Evolutionary conservation across 1,139 yeast genomes (phyloP), one percentile per base, ranked within the genome.

Genomic region (Sugiyamaella neomexicana): DNA sequence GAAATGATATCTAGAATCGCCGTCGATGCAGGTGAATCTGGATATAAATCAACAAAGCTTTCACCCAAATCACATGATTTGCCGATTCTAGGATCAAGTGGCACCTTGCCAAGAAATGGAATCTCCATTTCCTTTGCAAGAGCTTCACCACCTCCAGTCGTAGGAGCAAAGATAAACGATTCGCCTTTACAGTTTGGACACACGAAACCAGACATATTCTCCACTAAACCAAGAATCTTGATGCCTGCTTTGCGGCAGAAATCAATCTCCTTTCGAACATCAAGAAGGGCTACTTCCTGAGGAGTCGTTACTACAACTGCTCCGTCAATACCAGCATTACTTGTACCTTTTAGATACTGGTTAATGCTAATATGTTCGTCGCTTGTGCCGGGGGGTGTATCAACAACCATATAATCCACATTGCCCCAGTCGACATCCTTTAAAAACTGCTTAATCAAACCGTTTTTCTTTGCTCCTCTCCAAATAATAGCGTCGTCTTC

Each of bases 361-460:
- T 93, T 89, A 25, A 93, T 91, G 7, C 96, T 84, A 46, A 95
- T 77, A 70, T 95, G 99, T 69, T 95, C 99, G 69, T 95, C 99
- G 0, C 97, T 86, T 0, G 99, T 93, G 0, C 99, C 99, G 0
- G 99, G 99, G 0, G 99, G 99, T 0, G 99, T 95, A 65, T 95
- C 99, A 5, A 95, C 88, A 13, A 95, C 80, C 63, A 95, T 75
- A 66, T 89, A 93, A 71, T 95, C 98, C 55, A 95, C 75, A 50
- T 84, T 85, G 1, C 96, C 97, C 99, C 99, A 95, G 64, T 89
- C 89, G 1, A 93, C 98, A 65, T 93, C 98, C 68, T 89, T 90
- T 56, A 95, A 76, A 66, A 95, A 95, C 72, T 90, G 97, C 66
- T 95, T 95, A 56, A 95, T 93, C 46, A 95, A 76, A 1, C 96